Conservation (phyloP, 352 stramenopile species). For the Globisporangium megalacanthum region DNA sequence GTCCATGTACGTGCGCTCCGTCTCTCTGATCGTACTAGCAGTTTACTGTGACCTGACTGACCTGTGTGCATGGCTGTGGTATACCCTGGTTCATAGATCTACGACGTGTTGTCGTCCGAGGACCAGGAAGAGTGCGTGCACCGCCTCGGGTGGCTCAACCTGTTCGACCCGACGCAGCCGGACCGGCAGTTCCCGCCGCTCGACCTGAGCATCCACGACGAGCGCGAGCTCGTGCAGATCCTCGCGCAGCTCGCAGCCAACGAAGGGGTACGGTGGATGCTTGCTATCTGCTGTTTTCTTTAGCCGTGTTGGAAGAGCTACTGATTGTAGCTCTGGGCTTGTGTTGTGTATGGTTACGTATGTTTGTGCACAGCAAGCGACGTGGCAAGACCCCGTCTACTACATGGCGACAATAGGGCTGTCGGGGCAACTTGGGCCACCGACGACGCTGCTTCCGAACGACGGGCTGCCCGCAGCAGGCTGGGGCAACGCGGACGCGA, state of each 20-base stretch:
- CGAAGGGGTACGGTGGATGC: conserved; percentile 40
- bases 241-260: conserved; percentile 62
- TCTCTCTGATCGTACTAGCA: not conserved
- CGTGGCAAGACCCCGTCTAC: conserved; percentile 30
- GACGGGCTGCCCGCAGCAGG: conserved; percentile 28
- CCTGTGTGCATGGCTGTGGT: too few relatives aligned
- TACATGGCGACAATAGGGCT: conserved; percentile 6
- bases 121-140: conserved; percentile 60
- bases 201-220: conserved; percentile 64
- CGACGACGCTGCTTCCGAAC: conserved; percentile 4
- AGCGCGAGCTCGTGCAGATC: conserved; percentile 74
- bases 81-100: conserved; percentile 23
- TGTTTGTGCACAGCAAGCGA: conserved; percentile 11
- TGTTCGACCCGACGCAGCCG: conserved; percentile 69
- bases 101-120: conserved; percentile 34
- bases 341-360: too few relatives aligned
- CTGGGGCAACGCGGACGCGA: conserved; percentile 46
- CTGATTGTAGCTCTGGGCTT: too few relatives aligned
- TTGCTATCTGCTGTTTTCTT: not conserved
- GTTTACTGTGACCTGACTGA: not conserved
- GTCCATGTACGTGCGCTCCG: conserved; percentile 26
- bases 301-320: too few relatives aligned
- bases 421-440: conserved; percentile 3
- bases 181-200: conserved; percentile 69
- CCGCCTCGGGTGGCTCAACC: conserved; percentile 81